These are phyloP conservation scores for Hypoxylon sp. DNA, from an alignment of 2,329 filamentous ascomycete species.

Conservation along the genomic window DNA sequence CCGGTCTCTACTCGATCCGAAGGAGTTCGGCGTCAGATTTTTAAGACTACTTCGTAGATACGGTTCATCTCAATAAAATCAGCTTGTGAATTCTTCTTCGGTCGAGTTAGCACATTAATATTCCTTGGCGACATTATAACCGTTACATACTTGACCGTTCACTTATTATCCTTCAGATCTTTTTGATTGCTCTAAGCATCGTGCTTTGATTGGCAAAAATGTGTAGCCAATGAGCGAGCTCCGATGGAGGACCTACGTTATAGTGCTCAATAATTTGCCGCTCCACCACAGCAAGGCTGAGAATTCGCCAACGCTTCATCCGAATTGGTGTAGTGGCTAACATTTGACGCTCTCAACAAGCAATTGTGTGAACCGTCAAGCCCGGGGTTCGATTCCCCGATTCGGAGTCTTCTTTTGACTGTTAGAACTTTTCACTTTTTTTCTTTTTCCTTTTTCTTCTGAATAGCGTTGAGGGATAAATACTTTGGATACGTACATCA, in stretches of 20 bases:
- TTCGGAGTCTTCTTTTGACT: slow-evolving; percentile 3
- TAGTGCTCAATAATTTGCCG: not conserved
- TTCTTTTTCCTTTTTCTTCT: not conserved
- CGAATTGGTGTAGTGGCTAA: slow-evolving; percentile 9
- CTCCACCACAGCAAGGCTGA: slow-evolving; percentile 1
- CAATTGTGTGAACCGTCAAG: not conserved
- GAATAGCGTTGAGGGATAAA: not conserved
- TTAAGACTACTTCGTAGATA: slow-evolving; percentile 11
- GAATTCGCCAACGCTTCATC: not conserved
- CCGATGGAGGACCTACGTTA: not conserved
- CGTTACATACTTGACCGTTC: too few relatives aligned
- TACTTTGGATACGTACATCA: not conserved
- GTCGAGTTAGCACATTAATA: not conserved
- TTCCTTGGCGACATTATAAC: not conserved
- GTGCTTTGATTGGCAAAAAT: not conserved
- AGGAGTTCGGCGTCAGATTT: slow-evolving; percentile 16
- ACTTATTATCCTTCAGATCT: too few relatives aligned
- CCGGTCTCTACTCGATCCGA: slow-evolving; percentile 8
- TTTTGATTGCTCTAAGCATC: not conserved
- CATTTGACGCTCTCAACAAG: slow-evolving; percentile 9
- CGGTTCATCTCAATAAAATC: slow-evolving; percentile 39
- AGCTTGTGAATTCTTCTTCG: slow-evolving; percentile 14
- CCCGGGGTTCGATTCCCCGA: slow-evolving; percentile 10
- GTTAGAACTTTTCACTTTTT: not conserved
- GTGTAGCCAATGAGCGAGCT: not conserved